phyloP scores from a whole-genome alignment of 2,329 filamentous ascomycete genomes.

The Diaporthe citrichinensis region DNA sequence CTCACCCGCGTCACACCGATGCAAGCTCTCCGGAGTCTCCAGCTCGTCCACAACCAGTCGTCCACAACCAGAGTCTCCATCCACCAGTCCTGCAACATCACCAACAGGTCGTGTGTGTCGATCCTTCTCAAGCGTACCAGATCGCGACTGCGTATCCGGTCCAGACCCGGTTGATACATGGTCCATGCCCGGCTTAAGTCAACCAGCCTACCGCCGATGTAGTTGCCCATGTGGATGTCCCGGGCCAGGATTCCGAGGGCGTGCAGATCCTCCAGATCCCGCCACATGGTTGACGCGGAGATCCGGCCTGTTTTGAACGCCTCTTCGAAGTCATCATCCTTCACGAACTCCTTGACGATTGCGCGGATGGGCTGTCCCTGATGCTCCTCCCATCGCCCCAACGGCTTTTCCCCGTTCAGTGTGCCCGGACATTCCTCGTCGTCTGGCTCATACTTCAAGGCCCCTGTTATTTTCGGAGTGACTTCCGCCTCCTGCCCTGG shows the following conservation, averaged over 20 bases:
- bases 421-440: too few species aligned
- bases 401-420: conserved; percentile 17
- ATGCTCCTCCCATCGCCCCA: conserved; percentile 24
- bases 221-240: conserved; percentile 31
- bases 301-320: background rate
- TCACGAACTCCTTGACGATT: conserved; percentile 39
- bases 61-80: background rate
- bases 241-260: conserved; percentile 37
- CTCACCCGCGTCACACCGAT: background rate
- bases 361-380: conserved; percentile 37
- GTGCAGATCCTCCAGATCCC: conserved; percentile 36
- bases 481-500: background rate
- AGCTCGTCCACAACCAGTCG: background rate
- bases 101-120: background rate
- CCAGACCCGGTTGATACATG: conserved; percentile 29
- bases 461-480: background rate
- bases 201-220: conserved; percentile 8
- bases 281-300: conserved; percentile 18
- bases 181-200: conserved; percentile 41
- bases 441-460: background rate
- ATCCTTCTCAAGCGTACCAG: background rate
- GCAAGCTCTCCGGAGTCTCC: background rate
- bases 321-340: background rate
- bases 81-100: background rate
- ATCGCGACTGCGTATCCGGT: background rate